Evolutionary conservation across 192 early-diverging fungal genomes (phyloP), one percentile per base, ranked within the genome.

Genomic region (Podila minutissima): DNA sequence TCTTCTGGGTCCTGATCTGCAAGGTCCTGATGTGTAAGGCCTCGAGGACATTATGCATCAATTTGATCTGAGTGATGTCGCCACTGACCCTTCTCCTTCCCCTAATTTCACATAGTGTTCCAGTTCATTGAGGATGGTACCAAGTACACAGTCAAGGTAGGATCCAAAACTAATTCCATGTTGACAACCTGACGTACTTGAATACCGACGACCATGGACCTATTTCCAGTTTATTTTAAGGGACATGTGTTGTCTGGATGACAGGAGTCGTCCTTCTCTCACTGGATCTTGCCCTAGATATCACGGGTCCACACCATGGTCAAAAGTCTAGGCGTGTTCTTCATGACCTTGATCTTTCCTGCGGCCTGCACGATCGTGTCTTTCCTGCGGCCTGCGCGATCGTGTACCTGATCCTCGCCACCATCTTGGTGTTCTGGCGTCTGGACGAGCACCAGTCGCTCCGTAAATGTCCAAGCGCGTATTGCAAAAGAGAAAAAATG

Each of bases 51-150:
- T 1, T 46, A 17, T 15, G 2, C 13, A 15, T 46, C 13, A 46
- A 13, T 46, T 3, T 46, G 41, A 46, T 46, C 0, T 15, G 41
- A 46, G 41, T 46, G 41, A 15, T 8, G 3, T 1, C 15, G 1
- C 13, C 15, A 17, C 15, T 46, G 12, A 46, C 12, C 26, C 15
- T 57, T 28, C 15, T 64, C 35, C 8, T 48, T 33, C 32, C 57
- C 22, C 35, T 19, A 13, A 13, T 24, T 65, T 8, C 11, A 5
- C 6, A 20, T 74, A 81, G 77, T 70, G 2, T 82, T 74, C 46
- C 78, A 82, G 61, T 68, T 82, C 35, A 67, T 74, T 19, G 66
- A 69, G 2, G 78, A 82, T n/a, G 78, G 78, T 7, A 73, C 78
- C 24, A 66, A 50, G 15, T 28, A 35, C 10, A 70, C 55, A 0